Evolutionary conservation across 176 grass and related monocot species (phyloP).

Genomic region (Zizania latifolia): DNA sequence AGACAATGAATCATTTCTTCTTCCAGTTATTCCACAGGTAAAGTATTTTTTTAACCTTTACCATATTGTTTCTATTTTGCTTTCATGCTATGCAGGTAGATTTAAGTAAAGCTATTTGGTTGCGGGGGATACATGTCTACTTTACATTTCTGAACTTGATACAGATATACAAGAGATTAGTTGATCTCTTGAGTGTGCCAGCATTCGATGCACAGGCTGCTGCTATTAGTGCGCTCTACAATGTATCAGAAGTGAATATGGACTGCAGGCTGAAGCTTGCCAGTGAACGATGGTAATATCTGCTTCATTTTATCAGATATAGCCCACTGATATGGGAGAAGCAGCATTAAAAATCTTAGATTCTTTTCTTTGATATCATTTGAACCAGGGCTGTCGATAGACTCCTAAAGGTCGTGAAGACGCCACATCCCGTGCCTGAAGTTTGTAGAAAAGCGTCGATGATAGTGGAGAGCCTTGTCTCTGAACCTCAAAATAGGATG

Average conservation of each 20-base stretch:
- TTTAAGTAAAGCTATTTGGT: conserved; percentile 1
- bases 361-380: neutral
- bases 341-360: neutral
- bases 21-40: conserved; percentile 70
- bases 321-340: neutral
- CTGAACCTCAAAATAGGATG: conserved; percentile 71
- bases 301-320: conserved; percentile 8
- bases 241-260: conserved; percentile 93
- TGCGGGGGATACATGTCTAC: neutral
- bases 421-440: conserved; percentile 69
- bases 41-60: neutral
- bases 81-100: conserved; percentile 14
- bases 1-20: conserved; percentile 90
- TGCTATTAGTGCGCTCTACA: conserved; percentile 88
- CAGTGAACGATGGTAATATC: conserved; percentile 72
- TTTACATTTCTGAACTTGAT: conserved; percentile 15
- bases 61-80: neutral
- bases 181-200: conserved; percentile 85
- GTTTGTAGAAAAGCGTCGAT: conserved; percentile 76
- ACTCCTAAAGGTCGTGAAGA: conserved; percentile 80
- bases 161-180: conserved; percentile 85
- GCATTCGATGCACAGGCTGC: conserved; percentile 92
- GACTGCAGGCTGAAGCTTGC: conserved; percentile 90
- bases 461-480: conserved; percentile 87
- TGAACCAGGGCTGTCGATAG: conserved; percentile 89